A percentile compares a stretch with the other conserved stretches of the same genome.
Evolutionary conservation across 108 stramenopile genomes (phyloP).

Genomic region (Cyclostephanos tholiformis): DNA sequence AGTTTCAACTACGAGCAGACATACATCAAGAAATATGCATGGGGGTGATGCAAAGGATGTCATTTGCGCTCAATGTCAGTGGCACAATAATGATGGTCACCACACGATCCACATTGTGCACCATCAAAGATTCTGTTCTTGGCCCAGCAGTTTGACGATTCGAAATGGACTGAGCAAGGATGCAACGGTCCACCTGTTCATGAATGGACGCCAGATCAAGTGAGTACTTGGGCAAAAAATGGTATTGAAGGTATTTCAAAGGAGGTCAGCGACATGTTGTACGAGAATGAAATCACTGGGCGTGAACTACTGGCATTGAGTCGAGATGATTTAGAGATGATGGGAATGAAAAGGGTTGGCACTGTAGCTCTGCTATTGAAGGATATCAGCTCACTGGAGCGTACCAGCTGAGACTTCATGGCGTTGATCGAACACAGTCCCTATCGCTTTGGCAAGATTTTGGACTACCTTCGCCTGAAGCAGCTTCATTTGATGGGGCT

Average conservation of each 20-base stretch:
- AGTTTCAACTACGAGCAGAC: constrained; percentile 31
- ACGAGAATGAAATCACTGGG: constrained; percentile 28
- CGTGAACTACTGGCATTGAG: constrained; percentile 29
- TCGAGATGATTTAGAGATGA: constrained; percentile 25
- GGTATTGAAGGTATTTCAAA: constrained; percentile 23
- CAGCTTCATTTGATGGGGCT: constrained; percentile 8
- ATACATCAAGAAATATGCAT: constrained; percentile 21
- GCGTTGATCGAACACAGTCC: constrained; percentile 49
- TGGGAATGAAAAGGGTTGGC: constrained; percentile 32
- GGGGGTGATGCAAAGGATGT: constrained; percentile 17
- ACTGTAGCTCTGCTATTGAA: constrained; percentile 29
- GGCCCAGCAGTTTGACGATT: no score
- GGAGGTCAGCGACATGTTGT: constrained; percentile 24
- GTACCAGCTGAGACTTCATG: constrained; percentile 1
- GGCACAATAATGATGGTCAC: constrained; percentile 41
- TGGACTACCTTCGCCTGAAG: constrained; percentile 42
- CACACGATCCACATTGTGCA: constrained; percentile 28
- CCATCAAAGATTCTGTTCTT: constrained; percentile 32
- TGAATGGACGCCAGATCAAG: constrained; percentile 29
- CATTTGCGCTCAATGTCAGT: constrained; percentile 41
- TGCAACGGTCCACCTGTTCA: background rate
- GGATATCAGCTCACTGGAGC: constrained; percentile 29
- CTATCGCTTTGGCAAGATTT: constrained; percentile 46
- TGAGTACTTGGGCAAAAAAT: constrained; percentile 19
- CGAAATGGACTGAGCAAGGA: no score